Base-by-base conservation (phyloP, 257 asterid species). In the Ballota nigra region DNA sequence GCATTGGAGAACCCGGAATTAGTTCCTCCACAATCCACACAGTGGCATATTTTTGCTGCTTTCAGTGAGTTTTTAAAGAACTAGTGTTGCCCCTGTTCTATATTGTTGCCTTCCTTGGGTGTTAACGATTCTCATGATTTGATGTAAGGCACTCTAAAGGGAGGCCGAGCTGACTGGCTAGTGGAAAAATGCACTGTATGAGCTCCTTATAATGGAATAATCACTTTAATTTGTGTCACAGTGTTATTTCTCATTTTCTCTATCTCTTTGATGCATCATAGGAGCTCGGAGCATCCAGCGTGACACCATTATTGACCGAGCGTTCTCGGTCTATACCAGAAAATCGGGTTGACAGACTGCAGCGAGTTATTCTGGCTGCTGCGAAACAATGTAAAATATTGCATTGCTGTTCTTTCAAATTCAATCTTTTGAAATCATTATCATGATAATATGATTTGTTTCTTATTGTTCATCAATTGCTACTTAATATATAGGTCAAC, bases 151-250 rank as follows among this genome's bases (percentile, higher is more conserved):
- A 83, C 96, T 62, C 80, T 95, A 15, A 95, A 95, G 86, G 99
- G 99, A 70, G 97, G 99, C 31, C 84, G 99, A n/a, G 93, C 93
- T 58, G 99, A 92, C 85, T 95, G 99, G 99, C 96, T 95, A 8
- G 93, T 89, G 59, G 99, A 95, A 85, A 95, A 95, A 89, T 92
- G 99, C 91, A 89, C 98, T 5, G 99, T 92, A 85, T 78, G 89
- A 77, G 65, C 66, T 73, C 7, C 28, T 68, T 69, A 70, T 68
- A 72, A 66, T 68, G 69, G 77, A 69, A 49, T 31, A 38, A 31
- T 71, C 41, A 24, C 18, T 34, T 75, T 61, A 64, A 20, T 60
- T 12, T 38, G 43, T 55, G 4, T 22, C 51, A 29, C 18, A 31
- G 24, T 33, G 64, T 10, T 61, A 12, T 63, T 68, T 62, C 5